A percentile compares a stretch with the other conserved stretches of the same genome.
These are phyloP conservation scores for Podaxis pistillaris DNA, from an alignment of 768 basidiomycete genomes.

Conservation along the genomic window DNA sequence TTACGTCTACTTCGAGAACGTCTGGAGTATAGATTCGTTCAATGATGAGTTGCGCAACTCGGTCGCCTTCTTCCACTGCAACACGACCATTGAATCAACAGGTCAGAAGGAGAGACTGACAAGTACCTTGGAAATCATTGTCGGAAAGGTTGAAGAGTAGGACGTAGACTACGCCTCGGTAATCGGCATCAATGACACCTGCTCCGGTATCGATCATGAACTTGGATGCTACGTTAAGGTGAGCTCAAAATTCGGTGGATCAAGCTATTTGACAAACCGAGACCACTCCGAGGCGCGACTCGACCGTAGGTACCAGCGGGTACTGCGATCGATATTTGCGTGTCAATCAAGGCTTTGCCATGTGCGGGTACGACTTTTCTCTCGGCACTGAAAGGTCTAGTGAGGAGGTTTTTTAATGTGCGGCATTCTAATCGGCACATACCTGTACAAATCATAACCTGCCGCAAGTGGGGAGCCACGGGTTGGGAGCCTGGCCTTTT, in stretches of 20 bases:
- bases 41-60: slow-evolving; percentile 93
- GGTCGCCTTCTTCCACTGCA: slow-evolving; percentile 87
- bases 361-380: slow-evolving; percentile 79
- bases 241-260: neutral
- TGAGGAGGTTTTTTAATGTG: slow-evolving; percentile 6
- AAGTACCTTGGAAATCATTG: slow-evolving; percentile 80
- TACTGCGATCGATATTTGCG: slow-evolving; percentile 91
- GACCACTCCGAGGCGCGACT: slow-evolving; percentile 92
- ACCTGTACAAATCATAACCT: slow-evolving; percentile 96
- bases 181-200: slow-evolving; percentile 96
- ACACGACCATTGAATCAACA: neutral
- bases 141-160: slow-evolving; percentile 92
- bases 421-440: slow-evolving; percentile 20
- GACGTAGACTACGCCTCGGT: slow-evolving; percentile 88
- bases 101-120: neutral
- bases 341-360: slow-evolving; percentile 90
- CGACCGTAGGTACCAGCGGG: slow-evolving; percentile 94
- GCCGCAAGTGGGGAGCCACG: slow-evolving; percentile 85
- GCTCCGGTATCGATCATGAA: slow-evolving; percentile 98
- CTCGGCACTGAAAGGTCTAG: slow-evolving; percentile 62
- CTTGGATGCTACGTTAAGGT: slow-evolving; percentile 69
- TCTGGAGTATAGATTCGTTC: slow-evolving; percentile 88
- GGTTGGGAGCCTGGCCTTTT: slow-evolving; percentile 80
- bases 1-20: slow-evolving; percentile 80
- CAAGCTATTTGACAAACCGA: slow-evolving; percentile 56